A percentile compares a stretch with the other conserved stretches of the same genome.
phyloP scores from a whole-genome alignment of 2,329 filamentous ascomycete genomes.

The Colletotrichum neosansevieriae region DNA sequence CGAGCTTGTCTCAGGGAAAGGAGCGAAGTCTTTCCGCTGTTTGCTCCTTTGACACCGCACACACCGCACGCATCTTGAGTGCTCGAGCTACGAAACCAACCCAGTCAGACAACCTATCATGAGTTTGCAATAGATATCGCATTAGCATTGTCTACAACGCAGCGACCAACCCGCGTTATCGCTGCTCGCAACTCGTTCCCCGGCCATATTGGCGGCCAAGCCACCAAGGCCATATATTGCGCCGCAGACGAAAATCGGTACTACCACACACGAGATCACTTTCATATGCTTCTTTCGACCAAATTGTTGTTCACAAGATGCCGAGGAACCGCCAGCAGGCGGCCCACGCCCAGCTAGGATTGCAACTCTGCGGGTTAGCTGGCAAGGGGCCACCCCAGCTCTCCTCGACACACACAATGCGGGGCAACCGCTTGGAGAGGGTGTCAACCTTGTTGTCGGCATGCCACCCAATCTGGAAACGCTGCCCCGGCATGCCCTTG shows the following conservation, averaged over 20 bases:
- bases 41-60: not conserved
- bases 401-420: conserved; percentile 38
- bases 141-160: not conserved
- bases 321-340: conserved; percentile 36
- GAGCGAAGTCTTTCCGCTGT: not conserved
- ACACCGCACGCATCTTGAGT: not conserved
- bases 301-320: conserved; percentile 32
- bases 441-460: conserved; percentile 41
- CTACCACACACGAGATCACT: conserved; percentile 26
- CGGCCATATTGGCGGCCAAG: conserved; percentile 4
- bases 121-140: not conserved
- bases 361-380: conserved; percentile 32
- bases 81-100: not conserved
- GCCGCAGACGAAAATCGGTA: conserved; percentile 5
- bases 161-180: conserved; percentile 11
- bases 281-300: conserved; percentile 34
- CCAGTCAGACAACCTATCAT: conserved; percentile 11
- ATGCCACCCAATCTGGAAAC: conserved; percentile 38
- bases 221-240: conserved; percentile 22
- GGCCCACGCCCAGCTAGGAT: conserved; percentile 24
- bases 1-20: conserved; percentile 23
- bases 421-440: conserved; percentile 40
- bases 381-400: conserved; percentile 32
- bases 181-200: not conserved
- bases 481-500: conserved; percentile 37